Base-by-base conservation (phyloP, 2,329 filamentous ascomycete species). In the Atkinsonella hypoxylon region DNA sequence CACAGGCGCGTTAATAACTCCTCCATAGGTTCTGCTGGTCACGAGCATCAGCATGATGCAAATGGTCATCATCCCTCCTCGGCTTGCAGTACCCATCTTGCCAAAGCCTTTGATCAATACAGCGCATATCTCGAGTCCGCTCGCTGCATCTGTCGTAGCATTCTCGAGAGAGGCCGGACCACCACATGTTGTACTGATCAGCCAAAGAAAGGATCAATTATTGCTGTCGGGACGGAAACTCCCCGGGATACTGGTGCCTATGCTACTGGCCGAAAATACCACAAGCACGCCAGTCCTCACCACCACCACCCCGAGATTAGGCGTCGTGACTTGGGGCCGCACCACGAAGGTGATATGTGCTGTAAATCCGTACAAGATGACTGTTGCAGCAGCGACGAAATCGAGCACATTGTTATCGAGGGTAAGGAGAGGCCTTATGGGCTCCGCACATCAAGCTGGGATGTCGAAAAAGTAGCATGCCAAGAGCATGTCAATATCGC, bases 121-220 rank as follows among this genome's bases (percentile, higher is more conserved):
- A 62, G 57, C 51, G 59, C 58, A 49, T 66, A 67, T 45, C 60
- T 68, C n/a, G 61, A 66, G 42, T 59, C 61, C 10, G 63, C 63
- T n/a, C 65, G 65, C 2, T 68, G 66, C 56, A 67, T 68, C 53
- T 68, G 66, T 54, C 64, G 64, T 36, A 61, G 56, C 47, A 57
- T 67, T 22, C 58, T 68, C 43, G 64, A 63, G 0, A 52, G 53
- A 44, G 59, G 61, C 30, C 43, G 60, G 50, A 44, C 61, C 30
- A 58, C 57, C 1, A 55, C 58, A 6, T 66, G 64, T 53, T 67
- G 65, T 45, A 53, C 50, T 48, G 49, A 50, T 9, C 50, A 57
- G 39, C 49, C 42, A 18, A 46, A 48, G 12, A 47, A 54, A 9
- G 30, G 32, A 6, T 15, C 36, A 20, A 13, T 49, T 7, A 17